These are phyloP conservation scores for Periconia macrospinosa DNA, from an alignment of 2,329 filamentous ascomycete species.

Conservation along the genomic window DNA sequence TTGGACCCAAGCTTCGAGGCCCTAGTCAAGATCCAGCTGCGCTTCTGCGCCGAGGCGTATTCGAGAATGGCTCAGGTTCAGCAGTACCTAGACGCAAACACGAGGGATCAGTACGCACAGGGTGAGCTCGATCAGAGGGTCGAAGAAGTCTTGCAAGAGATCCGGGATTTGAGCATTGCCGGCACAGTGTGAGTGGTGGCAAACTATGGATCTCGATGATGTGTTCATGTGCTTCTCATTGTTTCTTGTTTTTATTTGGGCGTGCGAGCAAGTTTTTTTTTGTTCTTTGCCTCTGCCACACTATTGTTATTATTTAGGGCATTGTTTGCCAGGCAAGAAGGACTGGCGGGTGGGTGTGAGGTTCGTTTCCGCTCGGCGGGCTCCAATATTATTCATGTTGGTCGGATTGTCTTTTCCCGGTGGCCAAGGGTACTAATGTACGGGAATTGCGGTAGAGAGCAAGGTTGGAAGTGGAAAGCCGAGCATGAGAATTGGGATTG, in stretches of 20 bases:
- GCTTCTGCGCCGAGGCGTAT: conserved; percentile 98
- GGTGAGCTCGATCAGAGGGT: conserved; percentile 89
- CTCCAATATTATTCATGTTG: no score
- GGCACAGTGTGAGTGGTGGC: conserved; percentile 57
- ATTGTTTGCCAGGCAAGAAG: no score
- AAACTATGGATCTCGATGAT: not conserved
- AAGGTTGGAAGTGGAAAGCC: no score
- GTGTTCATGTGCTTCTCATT: not conserved
- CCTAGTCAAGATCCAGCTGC: conserved; percentile 95
- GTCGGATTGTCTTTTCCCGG: no score
- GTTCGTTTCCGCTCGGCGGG: no score
- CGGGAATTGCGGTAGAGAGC: no score
- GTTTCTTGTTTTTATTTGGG: not conserved
- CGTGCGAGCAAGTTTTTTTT: not conserved
- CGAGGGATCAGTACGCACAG: conserved; percentile 91
- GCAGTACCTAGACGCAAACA: conserved; percentile 95
- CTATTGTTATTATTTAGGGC: no score
- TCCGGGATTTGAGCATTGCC: conserved; percentile 91
- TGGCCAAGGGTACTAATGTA: no score
- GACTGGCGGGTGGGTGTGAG: no score
- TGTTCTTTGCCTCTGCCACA: not conserved
- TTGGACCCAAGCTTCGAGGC: conserved; percentile 97
- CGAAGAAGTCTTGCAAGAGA: conserved; percentile 95
- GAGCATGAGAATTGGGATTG: no score
- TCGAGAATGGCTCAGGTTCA: conserved; percentile 98